These are phyloP conservation scores for Ceratobasidium sp. DNA, from an alignment of 1,284 basidiomycete species.

Conservation along the genomic window DNA sequence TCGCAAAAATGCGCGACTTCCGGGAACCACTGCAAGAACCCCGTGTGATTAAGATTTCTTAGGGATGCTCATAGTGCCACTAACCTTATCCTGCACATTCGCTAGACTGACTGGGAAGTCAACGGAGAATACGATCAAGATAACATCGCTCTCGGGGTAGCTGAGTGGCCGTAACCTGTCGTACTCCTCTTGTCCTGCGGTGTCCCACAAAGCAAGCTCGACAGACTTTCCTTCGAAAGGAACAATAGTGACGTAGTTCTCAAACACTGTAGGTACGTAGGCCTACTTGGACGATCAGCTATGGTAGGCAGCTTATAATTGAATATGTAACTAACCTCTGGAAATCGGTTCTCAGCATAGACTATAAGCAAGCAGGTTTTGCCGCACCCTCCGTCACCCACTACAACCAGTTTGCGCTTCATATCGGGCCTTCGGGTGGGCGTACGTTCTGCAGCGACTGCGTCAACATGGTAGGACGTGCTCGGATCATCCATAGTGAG, in stretches of 20 bases:
- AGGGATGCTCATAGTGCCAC: conserved; percentile 48
- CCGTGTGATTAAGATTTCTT: background rate
- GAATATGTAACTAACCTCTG: conserved; percentile 72
- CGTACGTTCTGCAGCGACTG: conserved; percentile 37
- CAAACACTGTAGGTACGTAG: conserved; percentile 98
- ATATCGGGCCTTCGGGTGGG: conserved; percentile 70
- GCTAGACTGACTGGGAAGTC: conserved; percentile 95
- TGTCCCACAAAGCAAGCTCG: conserved; percentile 97
- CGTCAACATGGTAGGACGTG: conserved; percentile 42
- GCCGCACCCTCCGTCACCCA: conserved; percentile 78
- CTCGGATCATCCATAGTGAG: conserved; percentile 18
- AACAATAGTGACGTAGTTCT: conserved; percentile 94
- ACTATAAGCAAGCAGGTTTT: conserved; percentile 92
- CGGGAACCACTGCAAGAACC: conserved; percentile 83
- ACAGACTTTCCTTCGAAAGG: conserved; percentile 89
- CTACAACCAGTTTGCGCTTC: conserved; percentile 90
- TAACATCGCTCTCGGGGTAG: conserved; percentile 96
- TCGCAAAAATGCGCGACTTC: conserved; percentile 99
- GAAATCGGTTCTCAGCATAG: conserved; percentile 97
- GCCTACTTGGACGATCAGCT: conserved; percentile 63
- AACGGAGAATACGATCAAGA: conserved; percentile 96
- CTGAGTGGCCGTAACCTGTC: conserved; percentile 92
- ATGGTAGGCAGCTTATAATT: background rate
- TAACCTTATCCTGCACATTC: conserved; percentile 93
- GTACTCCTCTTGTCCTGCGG: conserved; percentile 98